A percentile compares a stretch with the other conserved stretches of the same genome.
Evolutionary conservation across 2,329 filamentous ascomycete species (phyloP).

Genomic region (Magnaporthiopsis rhizophila): DNA sequence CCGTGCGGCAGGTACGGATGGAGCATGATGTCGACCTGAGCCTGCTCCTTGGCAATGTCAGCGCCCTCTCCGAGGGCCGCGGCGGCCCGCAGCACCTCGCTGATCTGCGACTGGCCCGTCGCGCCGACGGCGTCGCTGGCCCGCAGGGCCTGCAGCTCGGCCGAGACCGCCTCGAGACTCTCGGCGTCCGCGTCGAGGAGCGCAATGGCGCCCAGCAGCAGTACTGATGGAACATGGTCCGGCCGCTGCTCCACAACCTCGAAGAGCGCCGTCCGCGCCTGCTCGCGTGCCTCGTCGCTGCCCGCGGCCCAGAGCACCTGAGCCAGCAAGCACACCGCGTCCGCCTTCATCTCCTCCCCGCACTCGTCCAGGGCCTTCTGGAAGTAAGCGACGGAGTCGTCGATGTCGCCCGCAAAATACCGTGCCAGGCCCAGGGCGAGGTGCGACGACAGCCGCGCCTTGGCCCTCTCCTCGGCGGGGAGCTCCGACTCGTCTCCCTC

Average conservation of each 20-base stretch:
- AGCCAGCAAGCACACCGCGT: constrained; percentile 78
- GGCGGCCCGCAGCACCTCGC: constrained; percentile 68
- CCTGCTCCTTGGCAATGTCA: constrained; percentile 48
- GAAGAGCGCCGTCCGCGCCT: constrained; percentile 74
- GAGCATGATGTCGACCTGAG: constrained; percentile 71
- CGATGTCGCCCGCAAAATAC: constrained; percentile 60
- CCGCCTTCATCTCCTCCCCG: constrained; percentile 59
- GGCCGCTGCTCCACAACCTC: constrained; percentile 67
- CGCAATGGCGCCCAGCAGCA: constrained; percentile 77
- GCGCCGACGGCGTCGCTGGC: constrained; percentile 56
- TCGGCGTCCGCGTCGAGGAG: constrained; percentile 73
- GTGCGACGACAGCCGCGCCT: constrained; percentile 73
- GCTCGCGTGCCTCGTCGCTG: constrained; percentile 61
- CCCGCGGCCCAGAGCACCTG: constrained; percentile 93
- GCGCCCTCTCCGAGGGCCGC: constrained; percentile 45
- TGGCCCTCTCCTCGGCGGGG: constrained; percentile 54
- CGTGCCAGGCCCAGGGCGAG: constrained; percentile 77
- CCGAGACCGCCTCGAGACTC: constrained; percentile 69
- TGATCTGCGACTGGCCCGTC: constrained; percentile 59
- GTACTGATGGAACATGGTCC: constrained; percentile 69
- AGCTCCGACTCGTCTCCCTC: constrained; percentile 64
- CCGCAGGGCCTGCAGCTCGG: constrained; percentile 67
- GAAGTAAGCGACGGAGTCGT: constrained; percentile 70
- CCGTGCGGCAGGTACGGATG: constrained; percentile 70
- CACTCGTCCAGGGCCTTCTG: constrained; percentile 65